phyloP scores from a whole-genome alignment of 768 basidiomycete genomes.

The Jaapia argillacea region DNA sequence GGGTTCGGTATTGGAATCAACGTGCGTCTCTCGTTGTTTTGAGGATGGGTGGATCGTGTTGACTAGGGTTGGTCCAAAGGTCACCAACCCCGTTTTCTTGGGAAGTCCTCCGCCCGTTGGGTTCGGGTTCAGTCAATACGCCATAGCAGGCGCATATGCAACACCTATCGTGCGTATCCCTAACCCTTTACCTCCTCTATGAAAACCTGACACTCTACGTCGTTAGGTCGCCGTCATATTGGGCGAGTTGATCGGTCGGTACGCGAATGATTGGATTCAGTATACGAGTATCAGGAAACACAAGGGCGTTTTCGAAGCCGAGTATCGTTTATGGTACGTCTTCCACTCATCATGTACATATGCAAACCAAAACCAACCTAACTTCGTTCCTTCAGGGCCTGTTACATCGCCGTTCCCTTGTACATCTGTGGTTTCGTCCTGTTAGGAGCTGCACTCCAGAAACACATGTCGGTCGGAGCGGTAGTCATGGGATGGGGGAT shows the following conservation, averaged over 20 bases:
- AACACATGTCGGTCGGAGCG: constrained; percentile 39
- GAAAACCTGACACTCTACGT: not conserved
- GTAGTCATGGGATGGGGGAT: constrained; percentile 64
- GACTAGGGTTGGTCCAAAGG: constrained; percentile 22
- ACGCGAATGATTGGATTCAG: constrained; percentile 40
- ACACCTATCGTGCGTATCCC: constrained; percentile 41
- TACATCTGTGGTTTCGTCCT: constrained; percentile 53
- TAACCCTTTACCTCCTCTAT: constrained; percentile 1
- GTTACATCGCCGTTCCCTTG: constrained; percentile 49
- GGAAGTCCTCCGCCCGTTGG: constrained; percentile 43
- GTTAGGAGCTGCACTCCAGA: constrained; percentile 44
- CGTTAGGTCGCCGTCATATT: constrained; percentile 35
- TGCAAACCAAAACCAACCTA: not conserved
- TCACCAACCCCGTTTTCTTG: constrained; percentile 58
- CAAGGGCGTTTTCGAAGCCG: constrained; percentile 43
- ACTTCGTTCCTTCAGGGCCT: constrained; percentile 31
- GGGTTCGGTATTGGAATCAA: constrained; percentile 60
- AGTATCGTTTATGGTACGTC: constrained; percentile 44
- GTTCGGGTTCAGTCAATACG: constrained; percentile 38
- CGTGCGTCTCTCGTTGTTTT: constrained; percentile 18
- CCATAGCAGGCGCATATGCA: constrained; percentile 42
- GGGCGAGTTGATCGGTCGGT: constrained; percentile 42
- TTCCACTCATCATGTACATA: not conserved
- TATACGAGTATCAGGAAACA: constrained; percentile 31
- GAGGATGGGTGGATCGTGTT: not conserved